Percentiles rank a stretch among this genome's conserved stretches.
These are phyloP conservation scores for Posidonia australis DNA, from an alignment of 106 monocot genomes.

Conservation along the genomic window DNA sequence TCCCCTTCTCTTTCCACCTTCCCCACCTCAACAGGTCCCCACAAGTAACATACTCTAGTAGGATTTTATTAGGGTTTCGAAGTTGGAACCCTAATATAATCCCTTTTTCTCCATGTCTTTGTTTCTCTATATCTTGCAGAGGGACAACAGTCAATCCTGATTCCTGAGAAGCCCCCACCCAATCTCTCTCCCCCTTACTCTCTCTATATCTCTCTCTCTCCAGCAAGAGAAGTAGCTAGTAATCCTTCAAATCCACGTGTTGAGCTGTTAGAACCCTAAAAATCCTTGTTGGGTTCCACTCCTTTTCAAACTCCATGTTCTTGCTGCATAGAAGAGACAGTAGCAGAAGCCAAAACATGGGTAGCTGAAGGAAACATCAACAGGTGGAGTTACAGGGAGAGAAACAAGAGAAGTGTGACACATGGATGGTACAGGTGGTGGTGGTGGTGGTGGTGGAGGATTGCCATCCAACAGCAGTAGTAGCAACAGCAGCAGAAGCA, in stretches of 20 bases:
- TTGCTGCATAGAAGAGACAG: no score
- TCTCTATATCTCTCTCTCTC: no score
- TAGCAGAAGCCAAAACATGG: not conserved
- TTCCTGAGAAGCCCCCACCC: constrained; percentile 17
- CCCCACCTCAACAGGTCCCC: not conserved
- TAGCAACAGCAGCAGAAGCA: no score
- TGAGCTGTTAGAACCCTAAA: not conserved
- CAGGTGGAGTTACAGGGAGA: not conserved
- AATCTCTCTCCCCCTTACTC: not conserved
- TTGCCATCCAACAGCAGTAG: constrained; percentile 25
- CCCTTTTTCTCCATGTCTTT: not conserved
- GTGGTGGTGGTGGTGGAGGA: constrained; percentile 16
- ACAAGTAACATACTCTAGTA: not conserved
- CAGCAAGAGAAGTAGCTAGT: not conserved
- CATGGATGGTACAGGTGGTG: constrained; percentile 3
- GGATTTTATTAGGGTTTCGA: not conserved
- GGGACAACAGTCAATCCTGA: constrained; percentile 19
- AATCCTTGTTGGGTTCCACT: not conserved
- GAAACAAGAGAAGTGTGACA: not conserved
- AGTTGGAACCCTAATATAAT: not conserved
- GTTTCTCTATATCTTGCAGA: not conserved
- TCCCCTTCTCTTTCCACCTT: not conserved
- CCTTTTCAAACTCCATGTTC: not conserved
- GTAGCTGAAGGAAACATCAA: not conserved
- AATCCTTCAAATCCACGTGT: constrained; percentile 15